Base-by-base conservation (phyloP, 441 rosid genomes). In the Populus hybrid region DNA sequence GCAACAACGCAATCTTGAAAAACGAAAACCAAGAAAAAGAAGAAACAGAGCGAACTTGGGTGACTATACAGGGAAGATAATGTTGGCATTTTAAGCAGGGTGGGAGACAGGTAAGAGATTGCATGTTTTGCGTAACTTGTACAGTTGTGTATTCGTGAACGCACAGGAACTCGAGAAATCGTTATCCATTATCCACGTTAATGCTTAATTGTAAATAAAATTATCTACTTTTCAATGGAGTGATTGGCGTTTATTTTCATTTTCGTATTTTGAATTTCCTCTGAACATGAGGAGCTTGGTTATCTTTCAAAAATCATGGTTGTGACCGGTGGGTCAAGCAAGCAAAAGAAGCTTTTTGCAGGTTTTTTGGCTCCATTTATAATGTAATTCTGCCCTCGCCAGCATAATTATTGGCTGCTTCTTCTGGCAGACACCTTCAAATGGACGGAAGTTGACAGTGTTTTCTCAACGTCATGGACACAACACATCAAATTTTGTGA, bases 391-490 rank as follows among this genome's bases (percentile, higher is more conserved):
- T 38, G 46, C 46, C 3, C 46, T 24, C 18, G 70, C 12, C 61
- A 1, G 10, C 61, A 10, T 78, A 32, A 78, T 6, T 12, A 35
- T 30, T 72, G 72, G 35, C 28, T 46, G 34, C 23, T 16, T n/a
- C 40, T 35, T 28, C 38, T 66, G 36, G n/a, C 85, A 87, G 94
- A 72, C 86, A 34, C 87, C 87, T 8, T 18, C 23, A 34, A 74
- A 53, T 6, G 84, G 85, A 75, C 91, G 89, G 36, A 30, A 80
- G 8, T 71, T 80, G 57, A 28, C 26, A 6, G 87, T 87, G 35
- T 80, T 86, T 50, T 18, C 67, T 4, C 40, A 79, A 12, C 75
- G 79, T 64, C 83, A 84, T 38, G 36, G 76, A 24, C 71, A 73
- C 18, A 75, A 70, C 35, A 80, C 82, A 10, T 84, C 87, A 14